phyloP scores from a whole-genome alignment of 805 yeast genomes.

The Saccharomycopsis selenospora region DNA sequence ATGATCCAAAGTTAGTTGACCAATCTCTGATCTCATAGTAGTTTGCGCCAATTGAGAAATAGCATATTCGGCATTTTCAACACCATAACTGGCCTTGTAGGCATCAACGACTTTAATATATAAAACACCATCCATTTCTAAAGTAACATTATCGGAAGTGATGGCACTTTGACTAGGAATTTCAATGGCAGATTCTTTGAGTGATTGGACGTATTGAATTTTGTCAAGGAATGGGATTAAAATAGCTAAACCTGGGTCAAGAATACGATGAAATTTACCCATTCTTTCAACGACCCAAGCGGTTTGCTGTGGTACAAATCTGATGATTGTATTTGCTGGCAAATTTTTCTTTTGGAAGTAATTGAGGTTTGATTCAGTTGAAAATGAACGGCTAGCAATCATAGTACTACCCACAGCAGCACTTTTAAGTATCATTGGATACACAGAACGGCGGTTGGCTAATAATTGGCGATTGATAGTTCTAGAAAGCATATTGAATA shows the following conservation, averaged over 20 bases:
- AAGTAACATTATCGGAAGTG: conserved; percentile 77
- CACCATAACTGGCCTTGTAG: conserved; percentile 80
- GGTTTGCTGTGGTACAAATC: conserved; percentile 84
- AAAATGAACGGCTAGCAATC: not conserved
- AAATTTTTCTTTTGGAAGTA: conserved; percentile 55
- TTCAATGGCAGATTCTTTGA: conserved; percentile 80
- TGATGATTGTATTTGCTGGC: conserved; percentile 67
- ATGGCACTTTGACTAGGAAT: conserved; percentile 80
- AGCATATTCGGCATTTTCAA: conserved; percentile 82
- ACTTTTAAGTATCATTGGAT: not conserved
- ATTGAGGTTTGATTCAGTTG: conserved; percentile 28
- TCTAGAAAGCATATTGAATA: conserved; percentile 1
- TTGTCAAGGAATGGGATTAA: conserved; percentile 67
- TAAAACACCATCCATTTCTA: conserved; percentile 79
- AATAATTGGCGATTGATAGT: not conserved
- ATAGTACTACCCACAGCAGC: not conserved
- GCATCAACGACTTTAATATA: conserved; percentile 75
- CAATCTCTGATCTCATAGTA: conserved; percentile 85
- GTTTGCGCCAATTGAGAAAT: conserved; percentile 83
- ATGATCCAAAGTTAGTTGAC: conserved; percentile 71
- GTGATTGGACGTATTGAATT: conserved; percentile 72
- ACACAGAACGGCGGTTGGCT: not conserved
- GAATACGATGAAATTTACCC: conserved; percentile 70
- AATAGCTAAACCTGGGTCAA: conserved; percentile 73
- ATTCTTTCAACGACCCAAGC: conserved; percentile 89